These are phyloP conservation scores for Phallus indusiatus DNA, from an alignment of 768 basidiomycete genomes.

Conservation along the genomic window DNA sequence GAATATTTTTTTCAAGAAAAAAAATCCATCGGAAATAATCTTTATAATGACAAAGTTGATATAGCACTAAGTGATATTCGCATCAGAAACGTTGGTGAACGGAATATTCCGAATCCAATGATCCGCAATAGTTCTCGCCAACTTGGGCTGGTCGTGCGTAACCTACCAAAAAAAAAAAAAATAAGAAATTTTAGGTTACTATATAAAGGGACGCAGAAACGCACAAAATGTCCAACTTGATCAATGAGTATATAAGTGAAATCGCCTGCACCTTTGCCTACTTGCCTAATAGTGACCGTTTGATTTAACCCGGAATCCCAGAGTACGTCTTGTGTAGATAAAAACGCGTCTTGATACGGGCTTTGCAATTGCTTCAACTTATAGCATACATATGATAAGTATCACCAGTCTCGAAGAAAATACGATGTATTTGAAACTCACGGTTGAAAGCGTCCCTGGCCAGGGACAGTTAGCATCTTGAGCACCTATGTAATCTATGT, in stretches of 20 bases:
- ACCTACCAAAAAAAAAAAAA: slow-evolving; percentile 12
- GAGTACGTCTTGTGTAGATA: slow-evolving; percentile 18
- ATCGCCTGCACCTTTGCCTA: slow-evolving; percentile 25
- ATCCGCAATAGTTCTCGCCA: slow-evolving; percentile 18
- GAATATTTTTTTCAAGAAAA: no score
- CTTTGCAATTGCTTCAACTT: slow-evolving; percentile 19
- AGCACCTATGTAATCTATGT: slow-evolving; percentile 22
- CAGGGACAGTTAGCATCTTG: slow-evolving; percentile 23
- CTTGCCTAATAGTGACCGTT: slow-evolving; percentile 19
- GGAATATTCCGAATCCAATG: slow-evolving; percentile 18
- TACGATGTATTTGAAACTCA: slow-evolving; percentile 11
- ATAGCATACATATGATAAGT: neutral
- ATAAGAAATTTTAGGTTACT: no score
- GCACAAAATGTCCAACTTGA: slow-evolving; percentile 26
- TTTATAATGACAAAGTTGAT: no score
- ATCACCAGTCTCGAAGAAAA: neutral
- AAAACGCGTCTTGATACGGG: slow-evolving; percentile 21
- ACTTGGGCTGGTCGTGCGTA: slow-evolving; percentile 16
- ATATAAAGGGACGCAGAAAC: neutral
- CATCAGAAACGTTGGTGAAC: neutral
- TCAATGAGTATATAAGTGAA: slow-evolving; percentile 25
- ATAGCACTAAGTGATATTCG: neutral
- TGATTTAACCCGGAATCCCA: slow-evolving; percentile 17
- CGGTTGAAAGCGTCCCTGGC: slow-evolving; percentile 23
- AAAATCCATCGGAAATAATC: no score